phyloP scores from a whole-genome alignment of 2,329 filamentous ascomycete species.

The Cladophialophora bantiana region DNA sequence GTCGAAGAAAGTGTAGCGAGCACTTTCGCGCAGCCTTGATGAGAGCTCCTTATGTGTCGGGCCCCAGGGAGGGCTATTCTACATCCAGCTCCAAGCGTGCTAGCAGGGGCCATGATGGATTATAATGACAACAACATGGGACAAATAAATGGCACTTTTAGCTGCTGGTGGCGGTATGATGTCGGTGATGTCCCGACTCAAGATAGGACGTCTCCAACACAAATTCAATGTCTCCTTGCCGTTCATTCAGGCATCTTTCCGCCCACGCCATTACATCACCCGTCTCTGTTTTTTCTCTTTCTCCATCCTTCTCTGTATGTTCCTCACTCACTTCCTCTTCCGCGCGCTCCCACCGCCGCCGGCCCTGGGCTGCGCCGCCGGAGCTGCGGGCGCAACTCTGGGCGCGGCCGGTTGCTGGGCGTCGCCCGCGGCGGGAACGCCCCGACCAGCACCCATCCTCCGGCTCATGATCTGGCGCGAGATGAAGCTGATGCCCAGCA shows the following conservation, averaged over 20 bases:
- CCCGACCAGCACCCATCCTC: slow-evolving; percentile 23
- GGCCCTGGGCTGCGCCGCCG: slow-evolving; percentile 25
- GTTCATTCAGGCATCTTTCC: not conserved
- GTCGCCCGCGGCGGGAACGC: slow-evolving; percentile 13
- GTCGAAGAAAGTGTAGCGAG: not conserved
- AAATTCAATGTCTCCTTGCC: not conserved
- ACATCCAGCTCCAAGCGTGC: not conserved
- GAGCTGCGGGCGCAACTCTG: slow-evolving; percentile 19
- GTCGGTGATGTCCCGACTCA: not conserved
- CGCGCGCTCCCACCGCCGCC: slow-evolving; percentile 31
- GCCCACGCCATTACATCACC: not conserved
- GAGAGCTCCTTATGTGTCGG: not conserved
- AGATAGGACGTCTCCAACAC: not conserved
- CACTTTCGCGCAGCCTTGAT: not conserved
- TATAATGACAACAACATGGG: not conserved
- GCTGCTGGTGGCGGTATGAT: not conserved
- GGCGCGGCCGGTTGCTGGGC: slow-evolving; percentile 25
- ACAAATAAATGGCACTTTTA: slow-evolving; percentile 7
- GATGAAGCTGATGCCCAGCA: slow-evolving; percentile 68
- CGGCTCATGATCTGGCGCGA: slow-evolving; percentile 64
- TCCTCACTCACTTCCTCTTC: slow-evolving; percentile 34
- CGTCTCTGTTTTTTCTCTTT: not conserved
- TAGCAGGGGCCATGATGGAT: not conserved
- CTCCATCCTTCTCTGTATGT: too few relatives aligned
- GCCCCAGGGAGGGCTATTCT: not conserved